These are phyloP conservation scores for Globisporangium echinulatum DNA, from an alignment of 352 stramenopile species.

Conservation along the genomic window DNA sequence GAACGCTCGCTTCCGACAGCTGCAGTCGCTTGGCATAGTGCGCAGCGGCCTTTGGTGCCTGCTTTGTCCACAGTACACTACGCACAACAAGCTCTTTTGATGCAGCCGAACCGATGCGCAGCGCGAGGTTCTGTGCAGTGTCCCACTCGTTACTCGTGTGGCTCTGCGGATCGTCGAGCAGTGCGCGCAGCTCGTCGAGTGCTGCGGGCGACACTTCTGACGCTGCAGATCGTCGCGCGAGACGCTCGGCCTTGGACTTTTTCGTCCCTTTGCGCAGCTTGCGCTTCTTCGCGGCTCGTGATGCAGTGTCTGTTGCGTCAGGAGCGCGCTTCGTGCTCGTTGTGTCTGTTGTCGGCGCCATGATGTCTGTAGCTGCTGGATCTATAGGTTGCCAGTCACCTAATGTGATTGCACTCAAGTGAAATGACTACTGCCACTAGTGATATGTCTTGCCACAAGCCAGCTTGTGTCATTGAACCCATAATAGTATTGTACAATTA, in stretches of 20 bases:
- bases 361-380: too few relatives aligned
- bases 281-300: slow-evolving; percentile 9
- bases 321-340: neutral
- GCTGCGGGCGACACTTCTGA: neutral
- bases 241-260: slow-evolving; percentile 28
- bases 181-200: slow-evolving; percentile 3
- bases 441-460: too few relatives aligned
- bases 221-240: slow-evolving; percentile 3
- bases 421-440: too few relatives aligned
- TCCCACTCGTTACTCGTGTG: slow-evolving; percentile 38
- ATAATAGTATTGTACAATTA: too few relatives aligned
- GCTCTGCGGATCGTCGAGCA: slow-evolving; percentile 6
- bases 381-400: too few relatives aligned
- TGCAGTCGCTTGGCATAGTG: slow-evolving; percentile 63
- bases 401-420: too few relatives aligned
- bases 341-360: too few relatives aligned
- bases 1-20: slow-evolving; percentile 22
- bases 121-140: slow-evolving; percentile 42
- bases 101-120: slow-evolving; percentile 27
- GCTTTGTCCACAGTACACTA: slow-evolving; percentile 27
- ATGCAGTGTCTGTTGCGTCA: neutral
- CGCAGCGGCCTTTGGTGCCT: slow-evolving; percentile 41
- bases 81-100: slow-evolving; percentile 32
- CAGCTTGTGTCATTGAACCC: too few relatives aligned
- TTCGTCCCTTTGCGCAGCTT: slow-evolving; percentile 24